These are phyloP conservation scores for Euphorbia peplus DNA, from an alignment of 345 rosid genomes.

Conservation along the genomic window DNA sequence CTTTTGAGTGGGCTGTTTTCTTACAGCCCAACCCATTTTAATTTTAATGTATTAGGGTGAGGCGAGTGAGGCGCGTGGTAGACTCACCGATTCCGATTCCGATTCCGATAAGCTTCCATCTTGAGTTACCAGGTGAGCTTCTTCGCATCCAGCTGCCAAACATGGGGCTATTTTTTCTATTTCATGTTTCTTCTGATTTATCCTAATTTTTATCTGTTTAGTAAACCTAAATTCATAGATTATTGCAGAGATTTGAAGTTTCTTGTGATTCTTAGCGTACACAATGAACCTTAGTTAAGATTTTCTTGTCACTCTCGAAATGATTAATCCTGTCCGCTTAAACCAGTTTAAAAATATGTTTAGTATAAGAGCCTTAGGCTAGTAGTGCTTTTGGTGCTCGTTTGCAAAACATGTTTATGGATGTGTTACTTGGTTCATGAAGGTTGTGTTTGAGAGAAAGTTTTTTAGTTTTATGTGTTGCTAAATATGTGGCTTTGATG, in stretches of 20 bases:
- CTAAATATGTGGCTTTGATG: neutral
- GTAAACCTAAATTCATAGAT: neutral
- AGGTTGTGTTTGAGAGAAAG: neutral
- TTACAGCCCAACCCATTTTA: neutral
- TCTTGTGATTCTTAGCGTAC: no score
- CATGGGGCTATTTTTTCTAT: neutral
- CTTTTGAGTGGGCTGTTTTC: neutral
- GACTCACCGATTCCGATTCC: neutral
- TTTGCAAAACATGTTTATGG: no score
- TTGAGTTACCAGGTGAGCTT: neutral
- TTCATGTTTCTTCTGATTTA: neutral
- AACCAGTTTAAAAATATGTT: no score
- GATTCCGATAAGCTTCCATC: neutral
- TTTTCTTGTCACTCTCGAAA: no score
- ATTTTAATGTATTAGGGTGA: neutral
- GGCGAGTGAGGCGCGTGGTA: no score
- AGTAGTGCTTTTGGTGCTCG: no score
- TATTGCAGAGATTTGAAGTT: neutral
- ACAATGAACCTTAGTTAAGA: no score
- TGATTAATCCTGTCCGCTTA: no score
- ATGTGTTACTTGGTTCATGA: no score
- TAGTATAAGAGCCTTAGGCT: no score
- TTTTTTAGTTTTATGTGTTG: neutral
- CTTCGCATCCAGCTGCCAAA: neutral
- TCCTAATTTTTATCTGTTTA: conserved; percentile 1